Evolutionary conservation across 1,284 basidiomycete species (phyloP).

Genomic region (Cystobasidiaceae sp.): DNA sequence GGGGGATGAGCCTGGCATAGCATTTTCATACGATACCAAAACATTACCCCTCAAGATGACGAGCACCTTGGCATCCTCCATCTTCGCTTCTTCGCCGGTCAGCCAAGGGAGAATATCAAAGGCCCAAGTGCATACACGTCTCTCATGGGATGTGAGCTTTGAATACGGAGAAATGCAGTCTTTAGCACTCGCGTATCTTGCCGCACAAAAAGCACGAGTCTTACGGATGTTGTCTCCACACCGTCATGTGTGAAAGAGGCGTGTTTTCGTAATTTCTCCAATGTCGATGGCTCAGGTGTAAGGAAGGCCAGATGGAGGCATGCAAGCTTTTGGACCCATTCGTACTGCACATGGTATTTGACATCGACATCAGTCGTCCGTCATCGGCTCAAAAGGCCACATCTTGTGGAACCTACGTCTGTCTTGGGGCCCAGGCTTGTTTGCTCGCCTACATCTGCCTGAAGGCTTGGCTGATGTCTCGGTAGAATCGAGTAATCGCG

Average conservation of each 20-base stretch:
- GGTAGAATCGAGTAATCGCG: conserved; percentile 72
- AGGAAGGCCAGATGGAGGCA: background rate
- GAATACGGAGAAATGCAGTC: background rate
- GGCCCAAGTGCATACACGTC: background rate
- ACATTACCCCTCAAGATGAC: conserved; percentile 59
- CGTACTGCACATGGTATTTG: background rate
- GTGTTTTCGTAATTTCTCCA: too few species aligned
- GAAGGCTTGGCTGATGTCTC: conserved; percentile 61
- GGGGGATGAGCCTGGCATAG: conserved; percentile 36
- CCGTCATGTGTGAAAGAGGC: too few species aligned
- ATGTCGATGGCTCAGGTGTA: too few species aligned
- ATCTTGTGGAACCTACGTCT: too few species aligned
- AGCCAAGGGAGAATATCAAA: conserved; percentile 54
- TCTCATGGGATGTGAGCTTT: background rate
- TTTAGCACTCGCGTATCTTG: background rate
- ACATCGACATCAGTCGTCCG: background rate
- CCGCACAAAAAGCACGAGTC: too few species aligned
- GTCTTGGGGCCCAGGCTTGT: background rate
- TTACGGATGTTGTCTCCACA: too few species aligned
- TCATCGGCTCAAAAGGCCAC: too few species aligned
- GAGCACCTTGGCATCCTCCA: conserved; percentile 49
- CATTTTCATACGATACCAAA: background rate
- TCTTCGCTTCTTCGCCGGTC: conserved; percentile 52
- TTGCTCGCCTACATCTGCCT: background rate
- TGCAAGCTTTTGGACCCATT: background rate